Evolutionary conservation across 345 rosid genomes (phyloP), one percentile per base, ranked within the genome.

Genomic region (Gossypium ekmanianum): DNA sequence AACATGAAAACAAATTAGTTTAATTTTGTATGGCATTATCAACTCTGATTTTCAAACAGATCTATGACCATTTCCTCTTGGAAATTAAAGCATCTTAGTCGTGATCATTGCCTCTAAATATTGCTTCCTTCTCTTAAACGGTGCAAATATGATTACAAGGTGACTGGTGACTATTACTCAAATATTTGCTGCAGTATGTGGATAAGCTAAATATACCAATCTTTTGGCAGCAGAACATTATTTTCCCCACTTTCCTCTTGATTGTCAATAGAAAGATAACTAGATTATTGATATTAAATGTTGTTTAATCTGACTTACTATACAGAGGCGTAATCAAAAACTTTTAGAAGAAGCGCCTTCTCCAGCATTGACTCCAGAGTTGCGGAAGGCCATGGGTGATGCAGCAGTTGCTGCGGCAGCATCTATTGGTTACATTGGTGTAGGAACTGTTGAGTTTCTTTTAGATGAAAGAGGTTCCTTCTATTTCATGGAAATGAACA

Each of bases 331-430:
- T 79, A 95, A 93, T 76, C 99, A 95, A 76, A 95, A 95, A 81
- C 85, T 91, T 77, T 81, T 95, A 68, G 99, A 95, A 89, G 99
- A 95, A 85, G 99, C 99, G 52, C 99, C 99, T 47, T 95, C 98
- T 78, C 99, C 99, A 55, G 99, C 98, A 77, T 77, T 95, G 86
- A 95, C 97, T 79, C 85, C 94, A 52, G 96, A 95, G 78, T 79
- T 95, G 83, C 85, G 99, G 43, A 95, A 91, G 84, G 97, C 98
- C 81, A 95, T 95, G 99, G 98, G 98, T 79, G 99, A 95, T 88
- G 97, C 99, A 75, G 99, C 99, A 59, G 98, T 93, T 75, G 90
- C 97, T 51, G 99, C 99, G n/a, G 99, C 98, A 78, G 99, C 98
- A 73, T 95, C 98, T 39, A 95, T 95, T 76, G 98, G 99, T 11